phyloP scores from a whole-genome alignment of 352 stramenopile genomes.

The Pythium aristosporum region DNA sequence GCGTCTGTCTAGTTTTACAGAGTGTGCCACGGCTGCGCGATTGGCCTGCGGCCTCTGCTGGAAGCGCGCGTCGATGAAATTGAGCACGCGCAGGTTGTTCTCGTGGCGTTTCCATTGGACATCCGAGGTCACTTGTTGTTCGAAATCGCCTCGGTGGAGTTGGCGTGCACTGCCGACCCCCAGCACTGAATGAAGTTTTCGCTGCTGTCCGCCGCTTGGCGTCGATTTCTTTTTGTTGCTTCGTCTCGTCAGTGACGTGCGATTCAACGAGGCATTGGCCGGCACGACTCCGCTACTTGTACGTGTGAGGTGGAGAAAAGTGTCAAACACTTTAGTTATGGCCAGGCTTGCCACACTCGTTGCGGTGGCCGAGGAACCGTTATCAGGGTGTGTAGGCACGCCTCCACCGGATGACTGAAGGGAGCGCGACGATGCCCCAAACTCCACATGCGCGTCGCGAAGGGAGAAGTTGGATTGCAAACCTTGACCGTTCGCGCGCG shows the following conservation, averaged over 20 bases:
- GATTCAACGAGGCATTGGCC: neutral
- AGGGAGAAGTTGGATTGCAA: neutral
- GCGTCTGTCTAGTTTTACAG: conserved; percentile 4
- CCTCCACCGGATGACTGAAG: neutral
- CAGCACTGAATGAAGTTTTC: conserved; percentile 6
- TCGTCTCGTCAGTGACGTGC: neutral
- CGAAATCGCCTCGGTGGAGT: neutral
- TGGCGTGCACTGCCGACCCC: neutral
- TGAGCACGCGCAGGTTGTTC: conserved; percentile 12
- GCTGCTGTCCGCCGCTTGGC: conserved; percentile 2
- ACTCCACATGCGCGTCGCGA: neutral
- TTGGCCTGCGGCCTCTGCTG: neutral
- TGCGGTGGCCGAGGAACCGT: neutral
- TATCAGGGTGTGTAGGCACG: neutral
- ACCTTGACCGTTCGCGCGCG: neutral
- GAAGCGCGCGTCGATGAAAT: conserved; percentile 12
- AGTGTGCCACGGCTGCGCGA: neutral
- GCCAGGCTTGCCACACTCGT: no score
- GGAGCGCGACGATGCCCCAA: conserved; percentile 1
- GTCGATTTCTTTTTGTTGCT: conserved; percentile 2
- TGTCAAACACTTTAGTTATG: neutral
- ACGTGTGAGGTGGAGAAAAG: neutral
- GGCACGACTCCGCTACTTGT: neutral
- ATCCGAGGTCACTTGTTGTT: neutral
- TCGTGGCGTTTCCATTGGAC: conserved; percentile 17